These are phyloP conservation scores for Paramecium biaurelia DNA, from an alignment of 73 alveolate genomes.

Conservation along the genomic window DNA sequence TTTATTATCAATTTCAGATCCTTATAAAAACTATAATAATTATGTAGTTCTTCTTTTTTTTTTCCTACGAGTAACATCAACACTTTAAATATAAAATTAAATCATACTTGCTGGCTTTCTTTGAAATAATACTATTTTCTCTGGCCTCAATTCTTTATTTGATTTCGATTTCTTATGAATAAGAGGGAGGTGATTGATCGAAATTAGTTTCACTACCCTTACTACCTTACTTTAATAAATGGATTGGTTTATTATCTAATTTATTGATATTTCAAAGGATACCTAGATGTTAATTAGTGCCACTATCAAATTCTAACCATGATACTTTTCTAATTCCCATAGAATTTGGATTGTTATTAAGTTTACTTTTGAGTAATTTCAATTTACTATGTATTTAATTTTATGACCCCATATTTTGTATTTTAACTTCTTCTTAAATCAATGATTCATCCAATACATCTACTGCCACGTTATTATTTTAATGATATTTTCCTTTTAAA, in stretches of 20 bases:
- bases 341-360: neutral
- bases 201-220: neutral
- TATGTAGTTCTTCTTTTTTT: slow-evolving; percentile 17
- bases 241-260: neutral
- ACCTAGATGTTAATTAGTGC: neutral
- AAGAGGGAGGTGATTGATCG: neutral
- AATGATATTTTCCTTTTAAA: neutral
- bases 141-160: slow-evolving; percentile 4
- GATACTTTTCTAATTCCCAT: neutral
- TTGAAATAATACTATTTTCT: slow-evolving; percentile 16
- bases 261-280: neutral
- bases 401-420: neutral
- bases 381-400: neutral
- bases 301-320: neutral
- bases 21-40: neutral
- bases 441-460: slow-evolving; percentile 4
- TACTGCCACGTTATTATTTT: neutral
- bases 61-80: neutral
- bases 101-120: neutral
- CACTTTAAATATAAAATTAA: neutral
- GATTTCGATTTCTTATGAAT: neutral
- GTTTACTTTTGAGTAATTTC: neutral
- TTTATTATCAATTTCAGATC: neutral
- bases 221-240: neutral
- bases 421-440: neutral